phyloP scores from a whole-genome alignment of 2,329 filamentous ascomycete genomes.

The Ambrosiella xylebori region DNA sequence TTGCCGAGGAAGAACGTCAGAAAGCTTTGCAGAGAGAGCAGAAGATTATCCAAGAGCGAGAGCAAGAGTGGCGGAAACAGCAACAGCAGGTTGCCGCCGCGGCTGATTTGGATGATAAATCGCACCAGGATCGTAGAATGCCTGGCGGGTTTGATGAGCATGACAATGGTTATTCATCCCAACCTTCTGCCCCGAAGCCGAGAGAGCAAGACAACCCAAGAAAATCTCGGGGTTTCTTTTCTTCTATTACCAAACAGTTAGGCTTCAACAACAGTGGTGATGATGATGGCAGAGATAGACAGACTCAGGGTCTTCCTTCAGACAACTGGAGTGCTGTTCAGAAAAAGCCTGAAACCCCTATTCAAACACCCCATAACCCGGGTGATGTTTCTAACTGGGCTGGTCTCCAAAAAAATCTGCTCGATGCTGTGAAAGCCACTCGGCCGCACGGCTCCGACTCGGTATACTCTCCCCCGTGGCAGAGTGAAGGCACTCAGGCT shows the following conservation, averaged over 20 bases:
- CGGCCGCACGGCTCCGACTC: conserved; percentile 56
- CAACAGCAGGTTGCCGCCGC: conserved; percentile 17
- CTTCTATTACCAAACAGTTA: conserved; percentile 47
- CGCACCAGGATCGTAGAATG: conserved; percentile 16
- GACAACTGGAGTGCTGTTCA: conserved; percentile 5
- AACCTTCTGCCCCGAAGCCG: conserved; percentile 16
- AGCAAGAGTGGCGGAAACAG: conserved; percentile 28
- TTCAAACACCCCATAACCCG: not conserved
- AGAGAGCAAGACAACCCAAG: conserved; percentile 16
- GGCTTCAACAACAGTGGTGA: conserved; percentile 41
- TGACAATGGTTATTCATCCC: not conserved
- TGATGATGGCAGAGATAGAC: conserved; percentile 17
- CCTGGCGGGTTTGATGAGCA: conserved; percentile 12
- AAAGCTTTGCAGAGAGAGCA: conserved; percentile 59
- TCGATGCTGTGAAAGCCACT: conserved; percentile 63
- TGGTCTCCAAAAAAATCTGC: conserved; percentile 51
- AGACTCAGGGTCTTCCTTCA: not conserved
- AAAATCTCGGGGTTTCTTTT: conserved; percentile 45
- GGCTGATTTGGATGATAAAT: conserved; percentile 11
- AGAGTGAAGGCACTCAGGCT: conserved; percentile 54
- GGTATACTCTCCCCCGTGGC: conserved; percentile 56
- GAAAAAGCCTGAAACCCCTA: conserved; percentile 17
- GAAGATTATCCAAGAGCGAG: conserved; percentile 41
- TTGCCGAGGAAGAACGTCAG: conserved; percentile 68
- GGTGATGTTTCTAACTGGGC: conserved; percentile 20